Percentiles rank a stretch among this genome's conserved stretches.
Conservation (phyloP, 352 stramenopile species). For the Pythium pyrilobum region DNA sequence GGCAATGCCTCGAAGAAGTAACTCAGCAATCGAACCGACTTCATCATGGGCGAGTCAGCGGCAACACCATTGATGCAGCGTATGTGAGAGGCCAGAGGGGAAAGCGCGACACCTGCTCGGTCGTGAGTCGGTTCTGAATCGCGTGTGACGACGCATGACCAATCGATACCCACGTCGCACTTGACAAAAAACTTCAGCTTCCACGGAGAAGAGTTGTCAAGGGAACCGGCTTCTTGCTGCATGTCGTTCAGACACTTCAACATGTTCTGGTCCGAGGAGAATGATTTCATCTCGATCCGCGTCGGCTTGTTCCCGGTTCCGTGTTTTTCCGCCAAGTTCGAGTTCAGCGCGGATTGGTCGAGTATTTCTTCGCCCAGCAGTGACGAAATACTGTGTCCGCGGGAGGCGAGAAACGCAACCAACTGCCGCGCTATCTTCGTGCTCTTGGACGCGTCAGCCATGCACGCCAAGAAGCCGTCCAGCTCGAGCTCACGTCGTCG, state of each 20-base stretch:
- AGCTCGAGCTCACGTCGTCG: conserved; percentile 5
- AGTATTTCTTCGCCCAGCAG: conserved; percentile 19
- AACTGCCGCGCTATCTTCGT: conserved; percentile 1
- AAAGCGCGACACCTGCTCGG: background rate
- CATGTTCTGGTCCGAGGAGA: conserved; percentile 68
- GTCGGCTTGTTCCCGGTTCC: no score
- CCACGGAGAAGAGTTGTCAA: conserved; percentile 36
- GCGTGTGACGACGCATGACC: conserved; percentile 15
- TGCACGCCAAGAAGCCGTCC: conserved; percentile 12
- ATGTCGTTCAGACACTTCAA: conserved; percentile 71
- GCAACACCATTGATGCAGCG: background rate
- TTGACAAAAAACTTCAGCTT: conserved; percentile 68
- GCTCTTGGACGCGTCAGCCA: conserved; percentile 15
- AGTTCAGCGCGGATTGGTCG: no score
- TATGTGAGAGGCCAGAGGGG: background rate
- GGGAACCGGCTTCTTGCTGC: conserved; percentile 15
- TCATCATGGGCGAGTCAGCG: conserved; percentile 12
- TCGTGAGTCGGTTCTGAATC: background rate
- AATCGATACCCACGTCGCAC: conserved; percentile 69
- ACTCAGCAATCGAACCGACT: conserved; percentile 42
- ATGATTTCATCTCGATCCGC: conserved; percentile 15
- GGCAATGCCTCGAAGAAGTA: conserved; percentile 41
- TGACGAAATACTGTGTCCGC: background rate
- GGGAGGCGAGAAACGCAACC: conserved; percentile 5
- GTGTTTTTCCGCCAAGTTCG: no score